Conservation (phyloP, 2,329 filamentous ascomycete species). For the Pezicula radicicola region DNA sequence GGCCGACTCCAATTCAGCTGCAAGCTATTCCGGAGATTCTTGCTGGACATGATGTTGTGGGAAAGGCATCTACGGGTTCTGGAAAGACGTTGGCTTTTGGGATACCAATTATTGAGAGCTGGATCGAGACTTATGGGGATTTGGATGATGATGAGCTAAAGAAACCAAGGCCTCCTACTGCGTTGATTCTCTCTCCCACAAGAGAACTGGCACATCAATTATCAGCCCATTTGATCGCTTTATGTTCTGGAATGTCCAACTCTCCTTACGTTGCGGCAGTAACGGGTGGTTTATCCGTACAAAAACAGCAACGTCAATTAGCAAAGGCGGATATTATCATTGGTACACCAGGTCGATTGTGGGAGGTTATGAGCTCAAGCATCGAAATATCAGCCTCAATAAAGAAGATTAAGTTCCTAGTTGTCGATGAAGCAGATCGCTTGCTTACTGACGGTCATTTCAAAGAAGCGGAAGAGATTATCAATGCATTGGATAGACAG, state of each 20-base stretch:
- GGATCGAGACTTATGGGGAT: slow-evolving; percentile 52
- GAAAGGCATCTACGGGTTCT: slow-evolving; percentile 93
- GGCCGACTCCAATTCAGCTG: slow-evolving; percentile 79
- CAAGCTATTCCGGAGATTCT: slow-evolving; percentile 79
- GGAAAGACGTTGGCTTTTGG: slow-evolving; percentile 95
- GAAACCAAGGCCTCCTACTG: slow-evolving; percentile 53
- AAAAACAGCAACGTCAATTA: slow-evolving; percentile 88
- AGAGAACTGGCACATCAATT: slow-evolving; percentile 93
- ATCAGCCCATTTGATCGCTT: slow-evolving; percentile 72
- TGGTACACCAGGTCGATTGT: slow-evolving; percentile 85
- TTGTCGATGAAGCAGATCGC: slow-evolving; percentile 92
- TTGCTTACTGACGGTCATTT: slow-evolving; percentile 91
- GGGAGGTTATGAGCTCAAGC: slow-evolving; percentile 86
- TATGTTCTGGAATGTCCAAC: slow-evolving; percentile 61
- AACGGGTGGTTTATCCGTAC: slow-evolving; percentile 88
- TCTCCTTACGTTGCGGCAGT: slow-evolving; percentile 78
- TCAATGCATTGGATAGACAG: slow-evolving; percentile 72
- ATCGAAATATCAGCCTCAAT: slow-evolving; percentile 67
- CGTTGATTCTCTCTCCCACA: slow-evolving; percentile 85
- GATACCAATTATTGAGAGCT: slow-evolving; percentile 87
- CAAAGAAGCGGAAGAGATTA: slow-evolving; percentile 87
- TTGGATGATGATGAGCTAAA: slow-evolving; percentile 35
- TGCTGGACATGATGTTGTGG: slow-evolving; percentile 84
- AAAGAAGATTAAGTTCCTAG: slow-evolving; percentile 73
- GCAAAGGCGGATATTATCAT: slow-evolving; percentile 88